Evolutionary conservation across 2,329 filamentous ascomycete species (phyloP), one percentile per base, ranked within the genome.

Genomic region (Venturia asperata): DNA sequence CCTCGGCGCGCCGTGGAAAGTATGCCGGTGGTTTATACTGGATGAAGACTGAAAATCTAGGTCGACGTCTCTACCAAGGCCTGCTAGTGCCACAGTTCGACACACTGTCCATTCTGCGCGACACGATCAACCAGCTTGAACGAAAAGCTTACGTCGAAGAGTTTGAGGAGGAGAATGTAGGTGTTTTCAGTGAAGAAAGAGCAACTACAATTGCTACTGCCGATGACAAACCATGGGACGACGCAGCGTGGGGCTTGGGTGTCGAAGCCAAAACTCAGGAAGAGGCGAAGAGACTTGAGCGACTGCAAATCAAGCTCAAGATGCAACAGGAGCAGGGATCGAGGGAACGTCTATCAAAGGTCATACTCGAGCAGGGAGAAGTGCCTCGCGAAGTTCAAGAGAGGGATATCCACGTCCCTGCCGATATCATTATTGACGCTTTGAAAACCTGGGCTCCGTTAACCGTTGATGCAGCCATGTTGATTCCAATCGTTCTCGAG

Each of bases 51-150:
- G 37, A 55, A 6, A 65, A 58, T 17, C 13, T 61, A 19, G 64
- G 60, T 19, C 30, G 60, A 27, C 30, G 37, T n/a, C 37, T 43
- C 27, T 47, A 62, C n/a, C 52, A 58, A 37, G 43, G 60, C 1
- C 39, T 65, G 43, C 45, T 66, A 21, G 45, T 56, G 47, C 61
- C 65, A 39, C 37, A 66, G 21, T 62, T 62, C 17, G 60, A 62
- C 6, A 62, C 60, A 19, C 62, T 67, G 7, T 60, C 68, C 49
- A 43, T 66, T 34, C 69, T 68, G 47, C 27, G 52, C 27, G 52
- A 58, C 52, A 58, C 30, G 6, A 58, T 58, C 15, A 37, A 58
- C 19, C 15, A 58, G 30, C 52, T 58, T 5, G 52, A 58, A 37
- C 27, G 52, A 58, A 37, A 58, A 13, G 52, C 52, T 2, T 58